phyloP scores from a whole-genome alignment of 2,329 filamentous ascomycete species.

The Colletotrichum theobromicola region DNA sequence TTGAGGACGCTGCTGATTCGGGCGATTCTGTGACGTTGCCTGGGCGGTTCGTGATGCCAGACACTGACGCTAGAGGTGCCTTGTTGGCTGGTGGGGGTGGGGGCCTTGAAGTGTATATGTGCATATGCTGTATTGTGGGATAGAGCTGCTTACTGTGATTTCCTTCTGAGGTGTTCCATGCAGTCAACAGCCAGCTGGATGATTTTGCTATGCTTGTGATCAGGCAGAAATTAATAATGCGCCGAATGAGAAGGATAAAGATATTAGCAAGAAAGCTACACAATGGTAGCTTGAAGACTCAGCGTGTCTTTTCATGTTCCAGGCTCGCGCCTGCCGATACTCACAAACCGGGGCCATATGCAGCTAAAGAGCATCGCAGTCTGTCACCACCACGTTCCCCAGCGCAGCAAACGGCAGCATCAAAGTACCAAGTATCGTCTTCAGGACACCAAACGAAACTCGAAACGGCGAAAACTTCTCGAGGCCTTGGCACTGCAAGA shows the following conservation, averaged over 20 bases:
- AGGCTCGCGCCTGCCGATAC: background rate
- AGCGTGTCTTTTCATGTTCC: background rate
- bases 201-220: background rate
- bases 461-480: background rate
- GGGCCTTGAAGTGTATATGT: background rate
- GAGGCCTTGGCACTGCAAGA: background rate
- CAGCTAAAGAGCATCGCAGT: background rate
- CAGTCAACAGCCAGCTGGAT: background rate
- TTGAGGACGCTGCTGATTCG: conserved; percentile 10
- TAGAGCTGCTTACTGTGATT: background rate
- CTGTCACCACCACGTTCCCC: conserved; percentile 9
- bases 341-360: background rate
- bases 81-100: conserved; percentile 19
- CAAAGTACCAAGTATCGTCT: background rate
- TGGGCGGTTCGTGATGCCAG: conserved; percentile 19
- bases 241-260: fast-evolving
- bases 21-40: conserved; percentile 21
- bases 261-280: background rate
- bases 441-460: background rate
- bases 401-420: background rate
- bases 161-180: background rate
- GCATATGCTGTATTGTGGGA: background rate
- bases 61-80: conserved; percentile 2
- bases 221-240: fast-evolving
- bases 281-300: background rate